Base-by-base conservation (phyloP, 768 basidiomycete species). In the Hygrocybe punicea region DNA sequence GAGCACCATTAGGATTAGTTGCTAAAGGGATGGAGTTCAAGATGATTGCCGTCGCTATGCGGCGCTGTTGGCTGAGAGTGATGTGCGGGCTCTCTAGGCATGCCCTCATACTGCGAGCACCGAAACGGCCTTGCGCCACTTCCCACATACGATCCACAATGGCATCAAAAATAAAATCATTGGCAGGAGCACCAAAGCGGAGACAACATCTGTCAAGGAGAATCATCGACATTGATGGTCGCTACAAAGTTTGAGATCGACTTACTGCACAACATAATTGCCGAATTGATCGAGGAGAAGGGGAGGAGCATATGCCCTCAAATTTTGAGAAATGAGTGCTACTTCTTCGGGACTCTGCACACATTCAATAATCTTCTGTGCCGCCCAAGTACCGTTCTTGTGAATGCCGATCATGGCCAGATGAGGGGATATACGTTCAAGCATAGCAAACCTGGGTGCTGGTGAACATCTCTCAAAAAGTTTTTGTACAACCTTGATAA, bases 351-450 rank as follows among this genome's bases (percentile, higher is more conserved):
- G 85, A 33, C 81, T 86, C 56, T 86, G 83, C 44, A 94, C 91
- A 60, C 93, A 96, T 74, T 98, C 94, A 57, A 98, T 98, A 67
- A 97, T 93, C 81, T 98, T 98, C 73, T 99, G 97, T 3, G 95
- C 95, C 2, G 96, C 96, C 97, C 97, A 98, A 1, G 97, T 99
- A 25, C 97, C 97, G 63, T 99, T 98, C 79, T 98, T 98, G 79
- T 99, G 97, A 55, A 96, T 94, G 24, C 97, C 97, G 61, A 98
- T 97, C 84, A 92, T 91, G 21, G 96, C 96, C 39, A 99, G 78
- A 69, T 96, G 90, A 48, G 97, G 97, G 3, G 85, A 83, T 59
- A 98, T 88, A 49, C 95, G 86, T 65, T 98, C 95, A 54, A 99
- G 78, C 91, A 99, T 95, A 14, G 87, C 86, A 60, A 92, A 82